These are phyloP conservation scores for Prototheca stagnorum DNA, from an alignment of 163 green algal species.

Conservation along the genomic window DNA sequence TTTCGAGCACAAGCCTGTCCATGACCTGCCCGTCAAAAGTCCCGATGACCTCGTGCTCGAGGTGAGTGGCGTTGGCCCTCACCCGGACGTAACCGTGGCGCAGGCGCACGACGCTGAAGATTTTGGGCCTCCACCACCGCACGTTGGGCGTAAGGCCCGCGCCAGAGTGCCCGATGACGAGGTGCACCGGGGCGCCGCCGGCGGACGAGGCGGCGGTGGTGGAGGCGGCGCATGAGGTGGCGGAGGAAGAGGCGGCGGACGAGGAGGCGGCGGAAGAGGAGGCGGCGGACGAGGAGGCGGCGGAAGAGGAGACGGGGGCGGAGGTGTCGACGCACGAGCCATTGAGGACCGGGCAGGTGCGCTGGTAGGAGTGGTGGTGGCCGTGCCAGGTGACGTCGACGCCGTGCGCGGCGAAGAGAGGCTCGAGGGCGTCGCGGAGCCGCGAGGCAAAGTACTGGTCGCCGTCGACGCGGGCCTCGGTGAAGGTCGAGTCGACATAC, in stretches of 20 bases:
- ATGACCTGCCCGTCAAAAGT: not conserved
- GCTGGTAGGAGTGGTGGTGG: constrained; percentile 26
- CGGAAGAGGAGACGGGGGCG: constrained; percentile 1
- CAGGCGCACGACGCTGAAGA: constrained; percentile 7
- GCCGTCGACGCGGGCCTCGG: constrained; percentile 1
- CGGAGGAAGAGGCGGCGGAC: too few species aligned
- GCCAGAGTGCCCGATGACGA: constrained; percentile 10
- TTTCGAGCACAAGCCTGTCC: not conserved
- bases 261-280: too few species aligned
- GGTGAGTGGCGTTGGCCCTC: constrained; percentile 7
- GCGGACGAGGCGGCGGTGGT: too few species aligned
- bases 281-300: too few species aligned
- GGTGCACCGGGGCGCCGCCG: too few species aligned
- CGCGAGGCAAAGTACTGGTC: constrained; percentile 11
- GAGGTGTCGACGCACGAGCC: constrained; percentile 4
- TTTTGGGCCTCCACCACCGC: not conserved
- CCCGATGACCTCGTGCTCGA: constrained; percentile 2
- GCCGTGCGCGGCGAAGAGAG: constrained; percentile 6
- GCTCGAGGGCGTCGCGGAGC: constrained; percentile 11
- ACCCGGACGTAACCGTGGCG: constrained; percentile 15
- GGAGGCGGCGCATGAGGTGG: too few species aligned
- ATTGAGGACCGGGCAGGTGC: constrained; percentile 11
- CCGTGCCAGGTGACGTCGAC: constrained; percentile 21
- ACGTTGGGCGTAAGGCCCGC: constrained; percentile 12
- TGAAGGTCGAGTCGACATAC: constrained; percentile 9